These are phyloP conservation scores for Arabidopsis arenosa DNA, from an alignment of 345 rosid species.

Conservation along the genomic window DNA sequence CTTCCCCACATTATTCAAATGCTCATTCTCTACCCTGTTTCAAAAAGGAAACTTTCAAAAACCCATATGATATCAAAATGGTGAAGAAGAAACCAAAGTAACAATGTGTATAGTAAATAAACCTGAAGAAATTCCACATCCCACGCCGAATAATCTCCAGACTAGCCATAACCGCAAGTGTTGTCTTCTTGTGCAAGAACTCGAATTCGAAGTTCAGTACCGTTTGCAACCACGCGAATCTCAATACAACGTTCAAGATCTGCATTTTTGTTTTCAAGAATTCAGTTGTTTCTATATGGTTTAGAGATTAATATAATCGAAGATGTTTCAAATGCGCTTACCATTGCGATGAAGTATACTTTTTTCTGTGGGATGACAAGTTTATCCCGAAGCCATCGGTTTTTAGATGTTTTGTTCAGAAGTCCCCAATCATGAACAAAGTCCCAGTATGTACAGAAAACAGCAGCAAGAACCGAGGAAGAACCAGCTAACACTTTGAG, in stretches of 20 bases:
- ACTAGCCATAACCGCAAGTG: slow-evolving; percentile 47
- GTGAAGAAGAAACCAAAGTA: not conserved
- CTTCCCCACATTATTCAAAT: slow-evolving; percentile 78
- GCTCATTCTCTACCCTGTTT: slow-evolving; percentile 82
- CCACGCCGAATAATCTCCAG: slow-evolving; percentile 71
- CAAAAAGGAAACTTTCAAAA: not conserved
- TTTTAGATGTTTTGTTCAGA: slow-evolving; percentile 57
- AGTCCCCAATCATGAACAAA: slow-evolving; percentile 76
- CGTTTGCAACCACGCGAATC: slow-evolving; percentile 69
- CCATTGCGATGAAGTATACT: slow-evolving; percentile 70
- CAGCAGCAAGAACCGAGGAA: slow-evolving; percentile 55
- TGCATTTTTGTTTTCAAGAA: slow-evolving; percentile 28
- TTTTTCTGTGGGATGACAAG: slow-evolving; percentile 60
- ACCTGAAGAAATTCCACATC: slow-evolving; percentile 81
- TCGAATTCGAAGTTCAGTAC: slow-evolving; percentile 52
- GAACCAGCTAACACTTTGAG: slow-evolving; percentile 53
- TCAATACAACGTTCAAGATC: slow-evolving; percentile 58
- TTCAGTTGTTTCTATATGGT: not conserved
- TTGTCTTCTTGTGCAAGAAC: slow-evolving; percentile 47
- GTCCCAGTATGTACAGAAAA: slow-evolving; percentile 63
- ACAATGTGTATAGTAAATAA: slow-evolving; percentile 1
- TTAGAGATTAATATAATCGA: not conserved
- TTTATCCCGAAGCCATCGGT: slow-evolving; percentile 64
- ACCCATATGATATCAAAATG: not conserved
- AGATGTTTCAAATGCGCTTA: slow-evolving; percentile 30